These are phyloP conservation scores for Kluyveromyces nonfermentans DNA, from an alignment of 805 yeast genomes.

Conservation along the genomic window DNA sequence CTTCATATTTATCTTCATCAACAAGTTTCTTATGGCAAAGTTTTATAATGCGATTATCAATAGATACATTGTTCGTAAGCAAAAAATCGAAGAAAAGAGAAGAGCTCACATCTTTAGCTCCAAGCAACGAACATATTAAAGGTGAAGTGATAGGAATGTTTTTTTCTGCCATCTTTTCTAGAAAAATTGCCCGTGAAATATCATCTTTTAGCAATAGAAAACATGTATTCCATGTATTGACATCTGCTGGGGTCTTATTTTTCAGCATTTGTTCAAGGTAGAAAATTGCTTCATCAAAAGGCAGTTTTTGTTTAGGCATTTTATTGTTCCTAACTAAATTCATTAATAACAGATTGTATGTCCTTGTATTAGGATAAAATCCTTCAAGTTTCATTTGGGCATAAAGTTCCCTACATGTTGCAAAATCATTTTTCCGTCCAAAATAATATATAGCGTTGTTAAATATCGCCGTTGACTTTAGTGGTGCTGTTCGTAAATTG, in stretches of 20 bases:
- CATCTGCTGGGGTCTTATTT: constrained; percentile 24
- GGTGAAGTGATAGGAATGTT: constrained; percentile 26
- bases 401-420: constrained; percentile 32
- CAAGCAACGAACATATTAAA: constrained; percentile 21
- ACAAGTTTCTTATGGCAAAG: constrained; percentile 22
- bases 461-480: constrained; percentile 27
- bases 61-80: constrained; percentile 16
- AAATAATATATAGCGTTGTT: constrained; percentile 35
- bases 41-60: constrained; percentile 19
- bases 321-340: constrained; percentile 23
- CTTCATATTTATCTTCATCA: constrained; percentile 19
- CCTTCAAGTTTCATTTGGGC: constrained; percentile 33
- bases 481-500: constrained; percentile 25
- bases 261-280: constrained; percentile 28
- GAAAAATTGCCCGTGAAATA: constrained; percentile 24
- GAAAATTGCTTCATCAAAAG: constrained; percentile 21
- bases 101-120: constrained; percentile 13
- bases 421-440: constrained; percentile 31
- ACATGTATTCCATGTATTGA: constrained; percentile 32
- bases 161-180: constrained; percentile 26
- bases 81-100: constrained; percentile 18
- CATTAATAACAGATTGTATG: constrained; percentile 32
- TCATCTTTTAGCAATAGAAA: constrained; percentile 28
- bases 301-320: constrained; percentile 20
- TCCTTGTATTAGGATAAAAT: constrained; percentile 28